These are phyloP conservation scores for Tylopilus sp. DNA, from an alignment of 1,284 basidiomycete species.

Conservation along the genomic window DNA sequence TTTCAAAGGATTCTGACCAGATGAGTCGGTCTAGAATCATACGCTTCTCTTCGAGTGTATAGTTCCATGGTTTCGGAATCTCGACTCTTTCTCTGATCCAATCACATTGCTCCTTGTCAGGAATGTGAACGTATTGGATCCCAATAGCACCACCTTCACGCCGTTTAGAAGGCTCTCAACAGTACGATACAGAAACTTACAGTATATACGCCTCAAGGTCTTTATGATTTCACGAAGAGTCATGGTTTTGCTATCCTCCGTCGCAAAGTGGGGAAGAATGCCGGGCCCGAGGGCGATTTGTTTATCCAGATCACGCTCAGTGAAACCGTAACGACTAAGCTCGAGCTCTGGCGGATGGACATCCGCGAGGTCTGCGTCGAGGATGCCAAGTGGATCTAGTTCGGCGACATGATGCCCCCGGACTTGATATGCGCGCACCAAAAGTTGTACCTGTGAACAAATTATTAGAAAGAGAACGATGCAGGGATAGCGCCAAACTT, in stretches of 20 bases:
- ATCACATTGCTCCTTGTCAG: slow-evolving; percentile 97
- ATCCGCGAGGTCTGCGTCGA: slow-evolving; percentile 80
- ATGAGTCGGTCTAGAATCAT: slow-evolving; percentile 99
- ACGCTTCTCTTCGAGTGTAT: slow-evolving; percentile 95
- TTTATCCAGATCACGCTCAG: slow-evolving; percentile 89
- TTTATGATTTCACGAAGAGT: slow-evolving; percentile 90
- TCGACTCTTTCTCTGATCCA: slow-evolving; percentile 98
- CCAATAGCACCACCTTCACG: slow-evolving; percentile 82
- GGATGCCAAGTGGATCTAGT: slow-evolving; percentile 91
- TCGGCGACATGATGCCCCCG: slow-evolving; percentile 96
- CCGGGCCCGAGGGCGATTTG: slow-evolving; percentile 93
- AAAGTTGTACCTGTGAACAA: slow-evolving; percentile 75
- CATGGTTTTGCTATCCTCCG: slow-evolving; percentile 81
- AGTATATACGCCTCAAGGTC: slow-evolving; percentile 91
- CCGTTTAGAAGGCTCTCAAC: not conserved
- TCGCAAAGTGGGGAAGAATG: slow-evolving; percentile 92
- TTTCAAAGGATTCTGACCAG: slow-evolving; percentile 99
- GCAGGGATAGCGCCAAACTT: slow-evolving; percentile 14
- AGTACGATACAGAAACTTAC: slow-evolving; percentile 44
- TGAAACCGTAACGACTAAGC: slow-evolving; percentile 91
- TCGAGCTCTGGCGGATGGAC: slow-evolving; percentile 82
- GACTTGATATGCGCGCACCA: slow-evolving; percentile 98
- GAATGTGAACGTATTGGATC: slow-evolving; percentile 97
- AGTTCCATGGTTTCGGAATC: slow-evolving; percentile 97
- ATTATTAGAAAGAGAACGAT: slow-evolving; percentile 6